A percentile compares a stretch with the other conserved stretches of the same genome.
Conservation (phyloP, 371 early-diverging fungal species). For the Massospora cicadina region DNA sequence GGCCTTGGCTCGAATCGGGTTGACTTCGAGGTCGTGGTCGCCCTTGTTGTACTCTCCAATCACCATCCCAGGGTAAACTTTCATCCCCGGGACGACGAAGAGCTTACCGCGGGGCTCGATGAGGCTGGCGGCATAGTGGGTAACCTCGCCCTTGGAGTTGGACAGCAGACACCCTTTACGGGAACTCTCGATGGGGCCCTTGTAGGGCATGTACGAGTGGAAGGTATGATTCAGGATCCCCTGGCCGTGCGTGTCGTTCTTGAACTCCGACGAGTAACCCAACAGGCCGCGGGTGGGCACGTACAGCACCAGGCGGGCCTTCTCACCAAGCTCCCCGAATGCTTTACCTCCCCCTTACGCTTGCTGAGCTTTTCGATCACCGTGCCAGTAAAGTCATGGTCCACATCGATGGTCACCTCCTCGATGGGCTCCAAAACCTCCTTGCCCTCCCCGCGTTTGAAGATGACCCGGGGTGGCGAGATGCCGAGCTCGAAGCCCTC, state of each 20-base stretch:
- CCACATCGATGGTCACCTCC: slow-evolving; percentile 58
- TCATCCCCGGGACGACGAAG: slow-evolving; percentile 45
- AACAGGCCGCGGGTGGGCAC: slow-evolving; percentile 60
- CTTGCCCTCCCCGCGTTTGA: slow-evolving; percentile 24
- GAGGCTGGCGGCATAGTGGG: slow-evolving; percentile 43
- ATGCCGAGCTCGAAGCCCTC: slow-evolving; percentile 69
- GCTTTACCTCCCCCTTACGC: slow-evolving; percentile 55
- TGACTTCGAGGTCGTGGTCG: slow-evolving; percentile 47
- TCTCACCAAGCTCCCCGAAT: slow-evolving; percentile 44
- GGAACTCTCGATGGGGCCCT: slow-evolving; percentile 39
- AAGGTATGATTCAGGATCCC: slow-evolving; percentile 55
- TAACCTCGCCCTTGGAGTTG: slow-evolving; percentile 38
- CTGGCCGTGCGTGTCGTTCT: slow-evolving; percentile 46
- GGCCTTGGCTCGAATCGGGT: slow-evolving; percentile 57
- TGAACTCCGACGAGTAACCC: slow-evolving; percentile 60
- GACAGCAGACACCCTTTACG: slow-evolving; percentile 55
- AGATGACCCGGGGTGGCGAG: slow-evolving; percentile 55
- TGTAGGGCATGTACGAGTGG: slow-evolving; percentile 39
- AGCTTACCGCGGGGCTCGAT: slow-evolving; percentile 58
- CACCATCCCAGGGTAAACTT: slow-evolving; percentile 63
- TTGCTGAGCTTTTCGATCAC: slow-evolving; percentile 59
- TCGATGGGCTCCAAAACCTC: slow-evolving; percentile 53
- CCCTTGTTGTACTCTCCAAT: slow-evolving; percentile 52
- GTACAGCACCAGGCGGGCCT: slow-evolving; percentile 43
- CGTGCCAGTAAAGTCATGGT: slow-evolving; percentile 36